Conservation (phyloP, 148 eudicot species). For the Gaultheria prostrata region DNA sequence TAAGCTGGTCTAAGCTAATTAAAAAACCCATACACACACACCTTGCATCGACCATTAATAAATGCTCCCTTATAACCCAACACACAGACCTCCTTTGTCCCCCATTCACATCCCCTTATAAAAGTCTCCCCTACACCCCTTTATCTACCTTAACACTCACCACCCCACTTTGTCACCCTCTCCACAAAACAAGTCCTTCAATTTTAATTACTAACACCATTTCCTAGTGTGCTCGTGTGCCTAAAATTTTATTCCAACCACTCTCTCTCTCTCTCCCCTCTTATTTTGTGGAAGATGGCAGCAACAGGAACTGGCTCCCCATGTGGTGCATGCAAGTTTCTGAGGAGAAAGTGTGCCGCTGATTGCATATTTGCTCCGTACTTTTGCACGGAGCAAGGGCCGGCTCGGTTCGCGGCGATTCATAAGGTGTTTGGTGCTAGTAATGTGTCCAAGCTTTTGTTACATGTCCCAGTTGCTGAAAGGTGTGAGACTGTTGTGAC, state of each 20-base stretch:
- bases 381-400: constrained; percentile 53
- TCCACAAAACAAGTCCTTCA: neutral
- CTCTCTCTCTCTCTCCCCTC: neutral
- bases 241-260: neutral
- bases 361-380: constrained; percentile 60
- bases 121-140: constrained; percentile 1
- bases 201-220: constrained; percentile 30
- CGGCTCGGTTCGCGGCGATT: constrained; percentile 52
- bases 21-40: constrained; percentile 25
- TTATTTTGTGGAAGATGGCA: constrained; percentile 29
- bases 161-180: constrained; percentile 15
- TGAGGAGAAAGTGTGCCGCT: constrained; percentile 46
- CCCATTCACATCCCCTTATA: constrained; percentile 21
- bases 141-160: neutral
- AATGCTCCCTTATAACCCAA: constrained; percentile 60
- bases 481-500: constrained; percentile 52
- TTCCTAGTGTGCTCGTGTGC: constrained; percentile 51
- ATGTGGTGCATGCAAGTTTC: constrained; percentile 65
- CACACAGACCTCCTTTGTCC: constrained; percentile 51
- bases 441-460: constrained; percentile 48
- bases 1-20: constrained; percentile 6
- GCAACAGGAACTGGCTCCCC: constrained; percentile 59
- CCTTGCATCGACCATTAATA: constrained; percentile 49
- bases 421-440: constrained; percentile 70
- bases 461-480: constrained; percentile 38